Evolutionary conservation across 495 filamentous ascomycete genomes (phyloP).

Genomic region (Coniosporium apollinis): DNA sequence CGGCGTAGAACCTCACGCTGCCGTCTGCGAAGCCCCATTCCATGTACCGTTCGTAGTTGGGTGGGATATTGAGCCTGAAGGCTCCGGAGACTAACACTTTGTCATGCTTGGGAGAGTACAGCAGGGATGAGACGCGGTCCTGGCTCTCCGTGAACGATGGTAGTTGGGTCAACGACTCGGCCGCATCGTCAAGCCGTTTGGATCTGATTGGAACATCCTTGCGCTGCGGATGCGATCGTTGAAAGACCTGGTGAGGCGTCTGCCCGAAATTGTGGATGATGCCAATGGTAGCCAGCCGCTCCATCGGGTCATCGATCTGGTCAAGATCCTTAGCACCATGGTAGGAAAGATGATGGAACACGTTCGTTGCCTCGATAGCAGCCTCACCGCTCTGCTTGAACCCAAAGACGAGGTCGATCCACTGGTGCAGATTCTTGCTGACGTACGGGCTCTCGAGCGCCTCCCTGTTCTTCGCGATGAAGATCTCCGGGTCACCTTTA

Average conservation of each 20-base stretch:
- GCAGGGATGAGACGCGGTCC: conserved; percentile 63
- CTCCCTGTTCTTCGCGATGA: conserved; percentile 85
- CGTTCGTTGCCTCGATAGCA: conserved; percentile 78
- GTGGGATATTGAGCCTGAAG: conserved; percentile 72
- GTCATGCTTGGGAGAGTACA: conserved; percentile 64
- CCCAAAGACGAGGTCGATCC: conserved; percentile 94
- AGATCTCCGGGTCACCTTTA: conserved; percentile 89
- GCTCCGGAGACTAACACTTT: conserved; percentile 70
- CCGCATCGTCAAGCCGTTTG: conserved; percentile 58
- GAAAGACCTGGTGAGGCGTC: conserved; percentile 89
- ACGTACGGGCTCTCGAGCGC: conserved; percentile 91
- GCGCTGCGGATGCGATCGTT: conserved; percentile 52
- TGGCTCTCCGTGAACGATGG: conserved; percentile 58
- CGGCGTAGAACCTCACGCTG: conserved; percentile 73
- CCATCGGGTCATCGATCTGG: conserved; percentile 71
- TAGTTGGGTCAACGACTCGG: conserved; percentile 59
- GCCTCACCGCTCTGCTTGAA: conserved; percentile 90
- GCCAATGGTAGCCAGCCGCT: conserved; percentile 70
- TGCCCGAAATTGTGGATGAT: conserved; percentile 99
- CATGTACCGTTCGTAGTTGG: conserved; percentile 73
- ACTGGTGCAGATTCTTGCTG: conserved; percentile 74
- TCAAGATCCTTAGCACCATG: conserved; percentile 87
- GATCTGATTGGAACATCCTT: conserved; percentile 46
- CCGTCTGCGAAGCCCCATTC: conserved; percentile 95
- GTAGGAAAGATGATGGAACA: conserved; percentile 92